A percentile compares a stretch with the other conserved stretches of the same genome.
Evolutionary conservation across 2,329 filamentous ascomycete species (phyloP).

Genomic region (Paraphaeosphaeria minitans): DNA sequence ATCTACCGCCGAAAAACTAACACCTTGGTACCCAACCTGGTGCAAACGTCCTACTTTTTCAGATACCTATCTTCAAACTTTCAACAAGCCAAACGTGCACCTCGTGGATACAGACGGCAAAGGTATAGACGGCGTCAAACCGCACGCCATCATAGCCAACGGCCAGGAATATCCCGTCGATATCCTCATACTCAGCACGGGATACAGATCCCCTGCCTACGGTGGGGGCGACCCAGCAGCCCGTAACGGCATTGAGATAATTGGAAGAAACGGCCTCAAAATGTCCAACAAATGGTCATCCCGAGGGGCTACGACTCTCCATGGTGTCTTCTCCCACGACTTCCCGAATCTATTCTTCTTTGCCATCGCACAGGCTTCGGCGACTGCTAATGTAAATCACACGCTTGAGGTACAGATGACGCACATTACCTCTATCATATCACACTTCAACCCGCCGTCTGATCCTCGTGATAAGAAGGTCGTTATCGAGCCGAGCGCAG

Average conservation of each 20-base stretch:
- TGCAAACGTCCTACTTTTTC: constrained; percentile 67
- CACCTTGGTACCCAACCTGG: constrained; percentile 64
- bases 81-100: constrained; percentile 63
- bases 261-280: constrained; percentile 50
- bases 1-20: constrained; percentile 57
- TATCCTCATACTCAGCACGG: constrained; percentile 53
- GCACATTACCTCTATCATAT: constrained; percentile 9
- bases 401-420: neutral
- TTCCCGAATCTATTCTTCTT: constrained; percentile 26
- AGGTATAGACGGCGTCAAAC: constrained; percentile 55
- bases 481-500: constrained; percentile 11
- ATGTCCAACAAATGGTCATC: constrained; percentile 52
- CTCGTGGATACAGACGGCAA: constrained; percentile 64
- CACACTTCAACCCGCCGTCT: neutral
- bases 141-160: constrained; percentile 52
- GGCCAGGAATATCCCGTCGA: constrained; percentile 56
- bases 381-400: constrained; percentile 7
- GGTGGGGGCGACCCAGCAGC: constrained; percentile 21
- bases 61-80: constrained; percentile 61
- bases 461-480: neutral
- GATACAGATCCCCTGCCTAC: constrained; percentile 35
- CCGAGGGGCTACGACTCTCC: constrained; percentile 52
- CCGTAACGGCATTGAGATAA: constrained; percentile 39
- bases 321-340: constrained; percentile 34
- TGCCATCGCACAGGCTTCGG: constrained; percentile 1